Percentiles rank a stretch among this genome's conserved stretches.
Conservation (phyloP, 352 stramenopile genomes). For the Phytophthora capsici region DNA sequence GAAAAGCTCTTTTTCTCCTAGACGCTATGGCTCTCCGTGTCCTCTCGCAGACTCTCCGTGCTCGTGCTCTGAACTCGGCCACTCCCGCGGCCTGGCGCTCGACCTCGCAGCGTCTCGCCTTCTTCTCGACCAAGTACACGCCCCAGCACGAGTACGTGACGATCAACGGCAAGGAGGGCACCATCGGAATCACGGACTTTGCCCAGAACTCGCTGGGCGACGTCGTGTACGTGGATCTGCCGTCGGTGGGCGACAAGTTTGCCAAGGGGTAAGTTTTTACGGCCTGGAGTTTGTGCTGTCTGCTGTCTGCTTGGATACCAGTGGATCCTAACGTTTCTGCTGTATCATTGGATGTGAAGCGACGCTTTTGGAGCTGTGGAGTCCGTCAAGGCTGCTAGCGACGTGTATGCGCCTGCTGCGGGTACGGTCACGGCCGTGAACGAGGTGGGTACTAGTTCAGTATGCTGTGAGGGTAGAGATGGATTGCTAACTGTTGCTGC, state of each 20-base stretch:
- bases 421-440: constrained; percentile 96
- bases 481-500: constrained; percentile 16
- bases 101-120: constrained; percentile 50
- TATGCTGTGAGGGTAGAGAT: background rate
- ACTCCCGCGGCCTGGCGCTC: constrained; percentile 38
- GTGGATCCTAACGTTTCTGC: constrained; percentile 15
- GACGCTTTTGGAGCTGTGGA: constrained; percentile 97
- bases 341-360: constrained; percentile 46
- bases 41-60: constrained; percentile 62
- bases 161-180: constrained; percentile 83
- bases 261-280: constrained; percentile 83
- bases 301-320: background rate
- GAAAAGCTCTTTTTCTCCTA: constrained; percentile 4
- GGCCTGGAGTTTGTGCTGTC: background rate
- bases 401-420: constrained; percentile 95
- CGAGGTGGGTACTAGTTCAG: constrained; percentile 51
- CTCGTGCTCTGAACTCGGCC: constrained; percentile 30
- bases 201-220: constrained; percentile 97
- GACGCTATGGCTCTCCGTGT: constrained; percentile 57
- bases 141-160: constrained; percentile 87
- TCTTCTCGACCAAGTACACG: constrained; percentile 90
- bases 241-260: constrained; percentile 93
- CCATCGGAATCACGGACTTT: constrained; percentile 98
- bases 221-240: constrained; percentile 97
- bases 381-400: constrained; percentile 98